Percentiles rank a stretch among this genome's conserved stretches.
These are phyloP conservation scores for Lathyrus tuberosus DNA, from an alignment of 306 rosid genomes.

Conservation along the genomic window DNA sequence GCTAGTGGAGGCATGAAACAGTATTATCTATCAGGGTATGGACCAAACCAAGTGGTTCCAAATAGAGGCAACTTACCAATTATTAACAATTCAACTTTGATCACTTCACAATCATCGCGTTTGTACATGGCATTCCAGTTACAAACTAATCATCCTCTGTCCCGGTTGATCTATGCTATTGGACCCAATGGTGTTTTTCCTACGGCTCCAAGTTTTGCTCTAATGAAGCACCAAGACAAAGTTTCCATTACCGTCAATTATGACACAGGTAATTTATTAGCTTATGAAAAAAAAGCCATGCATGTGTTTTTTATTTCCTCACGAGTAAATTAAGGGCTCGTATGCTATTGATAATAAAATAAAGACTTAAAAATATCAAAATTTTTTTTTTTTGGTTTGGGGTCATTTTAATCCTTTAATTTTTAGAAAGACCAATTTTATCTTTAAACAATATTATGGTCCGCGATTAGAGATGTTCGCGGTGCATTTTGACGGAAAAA, in stretches of 20 bases:
- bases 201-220: constrained; percentile 49
- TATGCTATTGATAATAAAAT: too few species aligned
- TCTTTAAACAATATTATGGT: too few species aligned
- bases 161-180: constrained; percentile 52
- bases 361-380: too few species aligned
- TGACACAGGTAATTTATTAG: constrained; percentile 49
- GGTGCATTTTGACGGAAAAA: too few species aligned
- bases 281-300: constrained; percentile 29
- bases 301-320: background rate
- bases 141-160: constrained; percentile 45
- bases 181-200: constrained; percentile 60
- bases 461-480: too few species aligned
- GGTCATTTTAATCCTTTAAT: too few species aligned
- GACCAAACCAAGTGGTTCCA: constrained; percentile 54
- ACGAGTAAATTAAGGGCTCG: background rate
- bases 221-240: constrained; percentile 55
- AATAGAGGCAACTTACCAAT: constrained; percentile 56
- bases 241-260: constrained; percentile 55
- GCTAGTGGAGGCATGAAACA: constrained; percentile 47
- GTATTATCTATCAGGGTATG: constrained; percentile 57
- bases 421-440: too few species aligned
- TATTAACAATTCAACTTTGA: constrained; percentile 49
- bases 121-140: constrained; percentile 62
- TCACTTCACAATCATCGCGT: constrained; percentile 53
- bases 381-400: too few species aligned